Evolutionary conservation across 108 stramenopile species (phyloP).

Genomic region (Skeletonema tropicum): DNA sequence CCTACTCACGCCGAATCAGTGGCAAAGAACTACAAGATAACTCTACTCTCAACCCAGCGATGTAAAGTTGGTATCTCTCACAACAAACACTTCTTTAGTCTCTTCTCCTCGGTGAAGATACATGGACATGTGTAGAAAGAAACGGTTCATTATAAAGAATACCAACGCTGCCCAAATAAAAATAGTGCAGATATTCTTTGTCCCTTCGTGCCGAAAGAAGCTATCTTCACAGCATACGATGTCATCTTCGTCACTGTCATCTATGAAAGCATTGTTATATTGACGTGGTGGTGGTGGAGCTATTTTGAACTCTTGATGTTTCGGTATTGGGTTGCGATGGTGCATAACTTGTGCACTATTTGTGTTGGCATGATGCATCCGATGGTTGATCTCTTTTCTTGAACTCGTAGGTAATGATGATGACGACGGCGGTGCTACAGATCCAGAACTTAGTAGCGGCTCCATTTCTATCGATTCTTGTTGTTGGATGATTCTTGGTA

Average conservation of each 20-base stretch:
- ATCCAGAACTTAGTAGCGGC: neutral
- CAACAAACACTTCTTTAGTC: neutral
- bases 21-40: too few species aligned
- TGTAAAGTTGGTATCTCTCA: neutral
- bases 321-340: neutral
- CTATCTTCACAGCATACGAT: conserved; percentile 32
- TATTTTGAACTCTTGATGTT: neutral
- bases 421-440: neutral
- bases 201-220: conserved; percentile 29
- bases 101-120: conserved; percentile 12
- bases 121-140: conserved; percentile 36
- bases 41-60: neutral
- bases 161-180: conserved; percentile 36
- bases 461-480: neutral
- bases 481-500: neutral
- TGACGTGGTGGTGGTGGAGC: neutral
- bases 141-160: conserved; percentile 35
- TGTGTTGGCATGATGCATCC: too few species aligned
- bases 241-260: conserved; percentile 28
- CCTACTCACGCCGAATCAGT: too few species aligned
- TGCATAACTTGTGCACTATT: neutral
- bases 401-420: neutral
- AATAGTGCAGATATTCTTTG: conserved; percentile 47
- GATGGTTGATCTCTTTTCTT: too few species aligned
- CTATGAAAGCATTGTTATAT: neutral